phyloP scores from a whole-genome alignment of 768 basidiomycete species.

The Russula ochroleuca region DNA sequence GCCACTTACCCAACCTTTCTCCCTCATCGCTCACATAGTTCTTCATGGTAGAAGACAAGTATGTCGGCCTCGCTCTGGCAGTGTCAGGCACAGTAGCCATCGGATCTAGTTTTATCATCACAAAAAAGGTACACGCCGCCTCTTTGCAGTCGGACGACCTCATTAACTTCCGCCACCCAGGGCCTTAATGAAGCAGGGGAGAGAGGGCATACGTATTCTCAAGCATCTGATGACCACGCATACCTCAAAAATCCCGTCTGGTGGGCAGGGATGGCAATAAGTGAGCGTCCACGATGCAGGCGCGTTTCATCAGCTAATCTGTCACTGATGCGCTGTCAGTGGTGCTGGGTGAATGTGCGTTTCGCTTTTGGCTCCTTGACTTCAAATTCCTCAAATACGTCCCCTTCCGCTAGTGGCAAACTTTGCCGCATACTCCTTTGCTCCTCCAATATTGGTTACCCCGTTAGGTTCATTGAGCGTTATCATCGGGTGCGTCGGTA shows the following conservation, averaged over 20 bases:
- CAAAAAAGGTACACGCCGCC: conserved; percentile 74
- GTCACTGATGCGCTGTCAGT: conserved; percentile 45
- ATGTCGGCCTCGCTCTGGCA: conserved; percentile 88
- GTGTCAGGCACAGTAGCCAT: conserved; percentile 81
- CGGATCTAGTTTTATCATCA: conserved; percentile 96
- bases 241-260: conserved; percentile 92
- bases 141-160: conserved; percentile 2
- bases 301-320: neutral
- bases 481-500: conserved; percentile 74
- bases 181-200: conserved; percentile 84
- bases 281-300: conserved; percentile 48
- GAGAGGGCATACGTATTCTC: conserved; percentile 43
- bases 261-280: conserved; percentile 93
- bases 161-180: conserved; percentile 40
- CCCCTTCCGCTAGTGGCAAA: conserved; percentile 54
- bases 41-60: conserved; percentile 85
- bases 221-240: conserved; percentile 75
- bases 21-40: neutral
- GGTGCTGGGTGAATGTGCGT: conserved; percentile 84
- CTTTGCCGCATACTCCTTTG: conserved; percentile 97
- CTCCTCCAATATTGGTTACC: conserved; percentile 96
- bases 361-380: neutral
- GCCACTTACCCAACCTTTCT: conserved; percentile 2
- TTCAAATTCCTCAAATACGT: neutral
- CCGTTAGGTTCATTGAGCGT: conserved; percentile 96